These are phyloP conservation scores for Lecanicillium sp. DNA, from an alignment of 2,329 filamentous ascomycete species.

Conservation along the genomic window DNA sequence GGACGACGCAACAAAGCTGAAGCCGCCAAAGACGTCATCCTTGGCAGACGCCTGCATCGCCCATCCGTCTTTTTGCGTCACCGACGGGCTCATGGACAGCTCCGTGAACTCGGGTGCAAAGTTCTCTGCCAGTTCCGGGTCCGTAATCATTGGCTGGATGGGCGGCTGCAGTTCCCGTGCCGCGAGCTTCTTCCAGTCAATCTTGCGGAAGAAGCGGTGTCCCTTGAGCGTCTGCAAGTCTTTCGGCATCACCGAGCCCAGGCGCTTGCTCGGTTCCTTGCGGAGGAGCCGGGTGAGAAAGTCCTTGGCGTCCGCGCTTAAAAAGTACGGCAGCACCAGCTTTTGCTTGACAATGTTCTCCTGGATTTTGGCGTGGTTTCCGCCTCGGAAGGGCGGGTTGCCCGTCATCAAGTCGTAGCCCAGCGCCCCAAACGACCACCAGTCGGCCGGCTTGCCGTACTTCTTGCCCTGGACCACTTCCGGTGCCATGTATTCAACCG, in stretches of 20 bases:
- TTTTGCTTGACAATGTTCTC: constrained; percentile 95
- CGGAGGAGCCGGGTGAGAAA: constrained; percentile 80
- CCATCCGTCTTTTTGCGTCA: constrained; percentile 38
- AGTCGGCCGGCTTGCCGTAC: constrained; percentile 93
- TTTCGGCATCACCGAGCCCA: constrained; percentile 83
- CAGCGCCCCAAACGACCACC: constrained; percentile 95
- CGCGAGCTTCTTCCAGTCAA: constrained; percentile 86
- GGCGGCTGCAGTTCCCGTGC: constrained; percentile 77
- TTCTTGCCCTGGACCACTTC: constrained; percentile 83
- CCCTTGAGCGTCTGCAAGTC: constrained; percentile 80
- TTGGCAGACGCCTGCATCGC: constrained; percentile 26
- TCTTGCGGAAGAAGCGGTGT: constrained; percentile 94
- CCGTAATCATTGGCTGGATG: constrained; percentile 88
- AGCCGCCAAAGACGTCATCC: constrained; percentile 55
- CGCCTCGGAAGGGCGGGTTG: constrained; percentile 80
- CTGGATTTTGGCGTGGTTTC: constrained; percentile 90
- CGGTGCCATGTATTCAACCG: constrained; percentile 97
- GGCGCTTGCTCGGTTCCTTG: constrained; percentile 85
- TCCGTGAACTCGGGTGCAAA: constrained; percentile 90
- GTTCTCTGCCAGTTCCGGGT: constrained; percentile 94
- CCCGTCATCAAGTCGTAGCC: constrained; percentile 91
- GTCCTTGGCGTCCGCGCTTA: constrained; percentile 88
- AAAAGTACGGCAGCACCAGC: constrained; percentile 78
- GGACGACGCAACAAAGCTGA: constrained; percentile 54
- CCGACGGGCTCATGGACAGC: constrained; percentile 68